Percentiles rank a stretch among this genome's conserved stretches.
Conservation (phyloP, 2,329 filamentous ascomycete species). For the Tolypocladium sp. region DNA sequence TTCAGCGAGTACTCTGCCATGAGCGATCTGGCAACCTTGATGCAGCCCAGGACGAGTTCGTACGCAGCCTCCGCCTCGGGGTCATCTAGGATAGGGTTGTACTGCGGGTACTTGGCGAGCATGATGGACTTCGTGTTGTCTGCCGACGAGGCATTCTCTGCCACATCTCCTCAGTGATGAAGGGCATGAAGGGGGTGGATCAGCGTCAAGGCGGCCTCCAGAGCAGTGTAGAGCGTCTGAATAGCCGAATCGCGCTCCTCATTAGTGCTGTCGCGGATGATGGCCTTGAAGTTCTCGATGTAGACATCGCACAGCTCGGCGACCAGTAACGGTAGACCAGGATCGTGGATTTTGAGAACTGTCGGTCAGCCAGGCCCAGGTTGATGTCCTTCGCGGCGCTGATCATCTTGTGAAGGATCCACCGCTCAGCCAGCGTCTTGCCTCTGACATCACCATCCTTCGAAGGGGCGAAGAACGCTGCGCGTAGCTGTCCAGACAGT, state of each 20-base stretch:
- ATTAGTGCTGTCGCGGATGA: conserved; percentile 65
- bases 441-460: conserved; percentile 26
- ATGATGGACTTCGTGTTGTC: conserved; percentile 67
- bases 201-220: conserved; percentile 66
- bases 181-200: conserved; percentile 76
- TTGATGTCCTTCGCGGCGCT: conserved; percentile 63
- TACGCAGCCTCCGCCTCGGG: conserved; percentile 62
- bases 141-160: conserved; percentile 66
- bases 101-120: conserved; percentile 61
- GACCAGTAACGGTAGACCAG: conserved; percentile 69
- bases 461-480: conserved; percentile 27
- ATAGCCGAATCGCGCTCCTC: conserved; percentile 66
- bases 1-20: conserved; percentile 67
- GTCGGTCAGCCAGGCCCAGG: conserved; percentile 53
- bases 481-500: too few relatives aligned
- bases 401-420: conserved; percentile 67
- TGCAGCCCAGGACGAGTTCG: conserved; percentile 65
- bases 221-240: conserved; percentile 71
- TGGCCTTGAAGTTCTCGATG: conserved; percentile 80
- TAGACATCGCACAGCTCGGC: conserved; percentile 72
- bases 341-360: conserved; percentile 65
- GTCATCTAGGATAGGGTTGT: conserved; percentile 54
- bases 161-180: conserved; percentile 74
- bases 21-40: conserved; percentile 62
- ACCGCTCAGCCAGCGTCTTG: conserved; percentile 39